Conservation (phyloP, 495 filamentous ascomycete genomes). For the Talaromyces adpressus region DNA sequence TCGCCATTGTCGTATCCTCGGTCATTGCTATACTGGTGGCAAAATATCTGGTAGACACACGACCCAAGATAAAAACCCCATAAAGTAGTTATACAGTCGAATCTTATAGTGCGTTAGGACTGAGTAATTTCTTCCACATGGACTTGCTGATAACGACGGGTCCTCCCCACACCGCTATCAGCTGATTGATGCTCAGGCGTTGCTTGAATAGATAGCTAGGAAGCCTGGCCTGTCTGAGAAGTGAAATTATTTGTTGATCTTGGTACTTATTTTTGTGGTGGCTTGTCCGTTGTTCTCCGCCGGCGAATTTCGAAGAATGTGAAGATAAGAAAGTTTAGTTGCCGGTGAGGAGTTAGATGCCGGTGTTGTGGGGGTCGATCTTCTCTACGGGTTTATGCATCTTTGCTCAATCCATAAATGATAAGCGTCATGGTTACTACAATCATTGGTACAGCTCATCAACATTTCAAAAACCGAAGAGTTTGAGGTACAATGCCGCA, state of each 20-base stretch:
- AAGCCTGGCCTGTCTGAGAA: background rate
- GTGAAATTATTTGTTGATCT: background rate
- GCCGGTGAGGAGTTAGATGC: background rate
- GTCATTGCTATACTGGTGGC: background rate
- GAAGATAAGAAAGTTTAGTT: background rate
- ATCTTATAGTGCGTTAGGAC: background rate
- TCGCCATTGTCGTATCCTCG: background rate
- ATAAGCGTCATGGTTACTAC: background rate
- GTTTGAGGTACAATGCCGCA: background rate
- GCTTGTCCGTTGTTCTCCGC: background rate
- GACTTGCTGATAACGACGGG: background rate
- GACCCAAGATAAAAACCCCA: background rate
- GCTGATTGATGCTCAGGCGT: background rate
- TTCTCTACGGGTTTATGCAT: background rate
- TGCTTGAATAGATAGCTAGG: background rate
- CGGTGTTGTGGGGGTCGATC: background rate
- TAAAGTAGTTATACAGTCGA: background rate
- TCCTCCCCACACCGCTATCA: background rate
- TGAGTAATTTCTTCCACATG: background rate
- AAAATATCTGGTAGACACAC: background rate
- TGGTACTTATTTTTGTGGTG: background rate
- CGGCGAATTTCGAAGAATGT: background rate
- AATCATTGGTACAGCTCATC: background rate
- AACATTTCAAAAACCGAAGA: background rate
- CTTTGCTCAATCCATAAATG: background rate